phyloP scores from a whole-genome alignment of 305 asterid species.

The Plantago rigida region DNA sequence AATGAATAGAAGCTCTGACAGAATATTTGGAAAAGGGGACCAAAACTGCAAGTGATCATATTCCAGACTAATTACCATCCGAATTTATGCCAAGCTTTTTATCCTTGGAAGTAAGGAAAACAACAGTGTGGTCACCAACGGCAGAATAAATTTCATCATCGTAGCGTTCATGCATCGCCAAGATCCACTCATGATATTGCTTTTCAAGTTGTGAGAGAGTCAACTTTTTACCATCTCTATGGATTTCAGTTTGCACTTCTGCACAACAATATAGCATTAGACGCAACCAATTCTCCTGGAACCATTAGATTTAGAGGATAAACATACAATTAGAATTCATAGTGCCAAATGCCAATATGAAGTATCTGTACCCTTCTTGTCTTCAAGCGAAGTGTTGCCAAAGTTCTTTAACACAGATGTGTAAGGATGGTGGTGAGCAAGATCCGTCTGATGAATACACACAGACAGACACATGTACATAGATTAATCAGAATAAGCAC shows the following conservation, averaged over 20 bases:
- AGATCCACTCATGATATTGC: constrained; percentile 50
- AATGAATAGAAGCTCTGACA: too few species aligned
- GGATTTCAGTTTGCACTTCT: constrained; percentile 42
- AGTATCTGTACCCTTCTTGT: constrained; percentile 34
- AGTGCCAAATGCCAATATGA: neutral
- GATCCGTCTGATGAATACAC: constrained; percentile 45
- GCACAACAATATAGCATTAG: constrained; percentile 19
- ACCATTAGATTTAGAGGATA: neutral
- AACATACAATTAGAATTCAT: neutral
- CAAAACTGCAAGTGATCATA: neutral
- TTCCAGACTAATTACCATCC: constrained; percentile 36
- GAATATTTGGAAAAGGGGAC: neutral
- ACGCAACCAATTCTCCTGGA: constrained; percentile 6
- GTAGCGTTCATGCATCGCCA: constrained; percentile 52
- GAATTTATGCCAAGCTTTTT: constrained; percentile 44
- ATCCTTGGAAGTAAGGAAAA: constrained; percentile 32
- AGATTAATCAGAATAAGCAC: too few species aligned
- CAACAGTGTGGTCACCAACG: constrained; percentile 39
- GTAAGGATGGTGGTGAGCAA: constrained; percentile 55
- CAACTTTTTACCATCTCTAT: constrained; percentile 43
- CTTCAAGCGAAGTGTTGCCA: constrained; percentile 40
- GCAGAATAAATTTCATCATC: constrained; percentile 53
- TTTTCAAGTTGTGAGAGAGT: constrained; percentile 43
- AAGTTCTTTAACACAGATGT: constrained; percentile 55
- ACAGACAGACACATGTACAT: too few species aligned